Base-by-base conservation (phyloP, 1,139 yeast genomes). In the Taphrina communis region DNA sequence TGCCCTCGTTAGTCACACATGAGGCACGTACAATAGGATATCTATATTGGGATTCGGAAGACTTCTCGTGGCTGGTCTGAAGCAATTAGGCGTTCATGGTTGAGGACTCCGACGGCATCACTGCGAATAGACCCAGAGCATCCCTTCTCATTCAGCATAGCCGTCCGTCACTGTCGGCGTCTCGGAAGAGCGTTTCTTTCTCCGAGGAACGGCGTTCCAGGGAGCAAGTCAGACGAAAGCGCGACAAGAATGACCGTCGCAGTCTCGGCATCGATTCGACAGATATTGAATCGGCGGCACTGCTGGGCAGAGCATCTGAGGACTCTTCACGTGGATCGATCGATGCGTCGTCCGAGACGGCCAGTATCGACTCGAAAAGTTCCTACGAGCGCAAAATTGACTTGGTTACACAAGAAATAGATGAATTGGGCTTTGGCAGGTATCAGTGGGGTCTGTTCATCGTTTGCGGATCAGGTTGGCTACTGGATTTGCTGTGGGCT, bases 401-500 rank as follows among this genome's bases (percentile, higher is more conserved):
- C 31, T 39, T 58, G 21, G 52, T 58, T 19, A 44, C 46, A 25
- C 38, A 35, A 25, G 62, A 58, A 35, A 58, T 58, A 6, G 62
- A 58, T 35, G 14, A 35, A 1, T 8, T 58, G 42, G 62, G 62
- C 12, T 58, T 67, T 42, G 70, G 70, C 35, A 52, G 67, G 25
- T 68, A 68, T 35, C 70, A 68, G 42, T 68, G 70, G 70, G 53
- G 41, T 12, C 59, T 68, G 4, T 56, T 66, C 48, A 41, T 63
- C 31, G 56, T 68, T 31, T 58, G 65, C 48, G 70, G 70, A 14
- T 63, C 60, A 3, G 70, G 70, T 5, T 68, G 70, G 70, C 59
- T 68, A n/a, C 44, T 60, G 19, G 70, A 68, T 51, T 59, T 66
- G 12, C 21, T 48, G n/a, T 63, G 70, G 62, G 62, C 69, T 17